Percentiles rank a stretch among this genome's conserved stretches.
Conservation (phyloP, 495 filamentous ascomycete species). For the Hyaloscypha finlandica region DNA sequence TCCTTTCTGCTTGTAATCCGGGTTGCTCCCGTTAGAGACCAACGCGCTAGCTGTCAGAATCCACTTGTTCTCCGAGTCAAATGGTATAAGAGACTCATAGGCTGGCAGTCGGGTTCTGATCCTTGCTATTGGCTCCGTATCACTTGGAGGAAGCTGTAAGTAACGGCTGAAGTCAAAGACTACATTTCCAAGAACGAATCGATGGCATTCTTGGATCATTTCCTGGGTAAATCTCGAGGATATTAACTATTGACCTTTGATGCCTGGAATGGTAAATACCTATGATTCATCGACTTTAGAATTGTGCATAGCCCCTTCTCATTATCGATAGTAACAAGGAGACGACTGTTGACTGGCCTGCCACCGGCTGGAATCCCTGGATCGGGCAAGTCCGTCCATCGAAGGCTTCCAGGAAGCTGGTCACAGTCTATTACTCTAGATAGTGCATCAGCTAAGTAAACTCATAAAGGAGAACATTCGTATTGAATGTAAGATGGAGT, state of each 20-base stretch:
- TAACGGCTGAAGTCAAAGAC: constrained; percentile 27
- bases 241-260: neutral
- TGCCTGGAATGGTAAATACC: neutral
- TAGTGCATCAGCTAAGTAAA: neutral
- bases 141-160: constrained; percentile 6
- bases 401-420: constrained; percentile 23
- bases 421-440: constrained; percentile 19
- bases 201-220: constrained; percentile 25
- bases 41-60: constrained; percentile 22
- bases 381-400: constrained; percentile 31
- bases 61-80: constrained; percentile 33
- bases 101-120: constrained; percentile 19
- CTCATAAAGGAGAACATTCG: neutral
- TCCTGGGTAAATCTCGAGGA: constrained; percentile 20
- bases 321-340: constrained; percentile 22
- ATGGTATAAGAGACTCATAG: constrained; percentile 16
- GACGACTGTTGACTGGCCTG: constrained; percentile 28
- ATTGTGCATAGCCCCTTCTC: constrained; percentile 24
- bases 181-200: constrained; percentile 27
- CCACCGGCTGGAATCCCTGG: constrained; percentile 10
- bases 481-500: neutral
- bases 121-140: neutral
- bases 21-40: constrained; percentile 23
- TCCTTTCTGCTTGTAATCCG: constrained; percentile 21
- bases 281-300: constrained; percentile 18